Evolutionary conservation across 805 yeast species (phyloP).

Genomic region (Metschnikowia colocasiae): DNA sequence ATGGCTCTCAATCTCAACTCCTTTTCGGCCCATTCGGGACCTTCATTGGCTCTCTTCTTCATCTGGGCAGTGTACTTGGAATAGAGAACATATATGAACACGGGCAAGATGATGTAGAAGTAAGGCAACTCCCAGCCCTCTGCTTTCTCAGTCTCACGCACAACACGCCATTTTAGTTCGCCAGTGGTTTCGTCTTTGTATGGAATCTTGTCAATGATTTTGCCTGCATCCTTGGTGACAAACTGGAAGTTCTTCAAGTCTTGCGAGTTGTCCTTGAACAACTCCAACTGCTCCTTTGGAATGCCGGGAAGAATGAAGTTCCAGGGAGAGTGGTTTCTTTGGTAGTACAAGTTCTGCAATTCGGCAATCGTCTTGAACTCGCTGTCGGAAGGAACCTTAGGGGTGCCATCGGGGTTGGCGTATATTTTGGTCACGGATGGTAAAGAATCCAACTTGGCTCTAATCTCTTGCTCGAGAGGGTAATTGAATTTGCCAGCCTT

Average conservation of each 20-base stretch:
- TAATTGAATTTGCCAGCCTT: constrained; percentile 40
- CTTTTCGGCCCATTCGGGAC: constrained; percentile 77
- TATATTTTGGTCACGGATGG: constrained; percentile 65
- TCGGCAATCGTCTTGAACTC: constrained; percentile 73
- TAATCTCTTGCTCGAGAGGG: constrained; percentile 57
- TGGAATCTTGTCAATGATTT: constrained; percentile 79
- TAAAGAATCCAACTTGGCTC: constrained; percentile 56
- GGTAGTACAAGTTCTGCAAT: constrained; percentile 56
- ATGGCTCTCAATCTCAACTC: constrained; percentile 73
- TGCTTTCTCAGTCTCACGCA: constrained; percentile 64
- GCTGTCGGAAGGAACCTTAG: constrained; percentile 62
- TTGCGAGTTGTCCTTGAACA: constrained; percentile 57
- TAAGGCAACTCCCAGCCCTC: constrained; percentile 85
- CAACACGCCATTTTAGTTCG: constrained; percentile 71
- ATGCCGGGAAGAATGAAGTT: constrained; percentile 45
- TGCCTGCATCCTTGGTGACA: constrained; percentile 47
- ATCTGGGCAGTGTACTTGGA: constrained; percentile 44
- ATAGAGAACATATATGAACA: constrained; percentile 54
- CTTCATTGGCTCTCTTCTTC: constrained; percentile 38
- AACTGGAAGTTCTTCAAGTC: constrained; percentile 56
- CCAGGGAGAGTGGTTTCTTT: constrained; percentile 53
- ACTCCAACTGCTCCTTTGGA: constrained; percentile 49
- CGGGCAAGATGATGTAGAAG: constrained; percentile 71
- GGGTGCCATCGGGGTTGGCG: constrained; percentile 72
- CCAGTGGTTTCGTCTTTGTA: constrained; percentile 77